A percentile compares a stretch with the other conserved stretches of the same genome.
These are phyloP conservation scores for Aotearoamyces nothofagi DNA, from an alignment of 2,329 filamentous ascomycete genomes.

Conservation along the genomic window DNA sequence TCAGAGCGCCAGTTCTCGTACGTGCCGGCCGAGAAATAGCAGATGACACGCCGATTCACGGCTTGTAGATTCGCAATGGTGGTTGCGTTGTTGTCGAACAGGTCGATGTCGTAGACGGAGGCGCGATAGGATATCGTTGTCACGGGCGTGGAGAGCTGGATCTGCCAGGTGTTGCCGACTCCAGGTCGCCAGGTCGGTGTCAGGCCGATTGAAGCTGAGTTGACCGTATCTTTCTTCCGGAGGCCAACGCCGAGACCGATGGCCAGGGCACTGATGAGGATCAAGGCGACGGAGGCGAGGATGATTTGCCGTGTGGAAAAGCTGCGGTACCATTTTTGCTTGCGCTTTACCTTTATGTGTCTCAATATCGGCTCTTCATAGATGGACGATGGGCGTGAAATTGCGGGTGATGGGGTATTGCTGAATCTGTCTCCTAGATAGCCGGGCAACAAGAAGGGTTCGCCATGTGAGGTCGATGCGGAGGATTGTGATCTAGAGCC, in stretches of 20 bases:
- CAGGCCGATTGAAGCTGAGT: no score
- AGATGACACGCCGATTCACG: conserved; percentile 46
- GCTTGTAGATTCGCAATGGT: conserved; percentile 31
- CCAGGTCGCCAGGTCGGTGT: conserved; percentile 8
- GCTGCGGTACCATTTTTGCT: background rate
- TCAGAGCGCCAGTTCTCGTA: conserved; percentile 51
- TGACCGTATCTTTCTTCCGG: conserved; percentile 9
- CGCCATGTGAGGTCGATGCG: no score
- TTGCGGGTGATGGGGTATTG: no score
- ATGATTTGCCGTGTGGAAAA: conserved; percentile 17
- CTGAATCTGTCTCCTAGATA: no score
- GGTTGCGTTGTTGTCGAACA: conserved; percentile 27
- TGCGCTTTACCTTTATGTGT: background rate
- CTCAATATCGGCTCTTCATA: no score
- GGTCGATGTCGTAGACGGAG: conserved; percentile 23
- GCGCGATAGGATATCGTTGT: conserved; percentile 1
- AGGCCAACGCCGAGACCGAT: conserved; percentile 43
- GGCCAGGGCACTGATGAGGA: conserved; percentile 29
- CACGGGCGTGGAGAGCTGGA: background rate
- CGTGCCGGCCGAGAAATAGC: conserved; percentile 61
- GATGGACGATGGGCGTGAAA: no score
- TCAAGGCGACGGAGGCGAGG: conserved; percentile 10
- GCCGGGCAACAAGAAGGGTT: no score
- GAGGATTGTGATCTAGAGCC: no score
- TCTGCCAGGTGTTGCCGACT: conserved; percentile 5